These are phyloP conservation scores for Cyclaneusma minus DNA, from an alignment of 2,329 filamentous ascomycete genomes.

Conservation along the genomic window DNA sequence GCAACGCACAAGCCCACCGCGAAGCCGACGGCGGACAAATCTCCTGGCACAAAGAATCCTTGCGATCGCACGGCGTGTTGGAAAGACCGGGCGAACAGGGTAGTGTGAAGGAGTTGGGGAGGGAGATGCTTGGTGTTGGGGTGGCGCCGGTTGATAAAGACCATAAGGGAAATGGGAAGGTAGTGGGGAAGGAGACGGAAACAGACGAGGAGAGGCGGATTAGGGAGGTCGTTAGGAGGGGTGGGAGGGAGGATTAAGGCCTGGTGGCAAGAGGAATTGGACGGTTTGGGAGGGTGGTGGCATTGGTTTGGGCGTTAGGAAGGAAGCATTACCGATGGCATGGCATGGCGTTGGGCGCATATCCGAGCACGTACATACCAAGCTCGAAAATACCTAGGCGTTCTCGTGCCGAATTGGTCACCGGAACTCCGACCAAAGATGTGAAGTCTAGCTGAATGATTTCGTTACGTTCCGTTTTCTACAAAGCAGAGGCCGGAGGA, in stretches of 20 bases:
- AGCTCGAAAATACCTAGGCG: no score
- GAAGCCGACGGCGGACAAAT: slow-evolving; percentile 40
- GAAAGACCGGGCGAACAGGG: slow-evolving; percentile 21
- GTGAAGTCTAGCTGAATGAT: no score
- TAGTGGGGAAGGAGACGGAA: slow-evolving; percentile 4
- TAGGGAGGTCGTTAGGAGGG: slow-evolving; percentile 8
- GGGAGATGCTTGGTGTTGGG: no score
- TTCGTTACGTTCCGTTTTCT: no score
- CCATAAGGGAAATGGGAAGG: slow-evolving; percentile 6
- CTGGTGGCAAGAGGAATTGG: slow-evolving; percentile 1
- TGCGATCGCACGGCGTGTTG: slow-evolving; percentile 33
- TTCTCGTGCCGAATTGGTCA: no score
- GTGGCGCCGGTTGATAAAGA: no score
- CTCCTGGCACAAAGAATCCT: slow-evolving; percentile 35
- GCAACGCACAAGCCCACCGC: slow-evolving; percentile 43
- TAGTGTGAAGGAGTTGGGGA: slow-evolving; percentile 17
- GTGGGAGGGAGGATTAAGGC: slow-evolving; percentile 5
- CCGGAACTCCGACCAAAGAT: no score
- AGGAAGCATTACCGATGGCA: neutral
- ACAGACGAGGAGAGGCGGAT: slow-evolving; percentile 10
- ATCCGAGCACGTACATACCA: no score
- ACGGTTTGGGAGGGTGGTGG: neutral
- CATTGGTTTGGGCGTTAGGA: slow-evolving; percentile 8
- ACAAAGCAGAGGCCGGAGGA: no score
- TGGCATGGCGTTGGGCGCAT: no score